A percentile compares a stretch with the other conserved stretches of the same genome.
Evolutionary conservation across 805 yeast genomes (phyloP).

Genomic region (Teunomyces gatunensis): DNA sequence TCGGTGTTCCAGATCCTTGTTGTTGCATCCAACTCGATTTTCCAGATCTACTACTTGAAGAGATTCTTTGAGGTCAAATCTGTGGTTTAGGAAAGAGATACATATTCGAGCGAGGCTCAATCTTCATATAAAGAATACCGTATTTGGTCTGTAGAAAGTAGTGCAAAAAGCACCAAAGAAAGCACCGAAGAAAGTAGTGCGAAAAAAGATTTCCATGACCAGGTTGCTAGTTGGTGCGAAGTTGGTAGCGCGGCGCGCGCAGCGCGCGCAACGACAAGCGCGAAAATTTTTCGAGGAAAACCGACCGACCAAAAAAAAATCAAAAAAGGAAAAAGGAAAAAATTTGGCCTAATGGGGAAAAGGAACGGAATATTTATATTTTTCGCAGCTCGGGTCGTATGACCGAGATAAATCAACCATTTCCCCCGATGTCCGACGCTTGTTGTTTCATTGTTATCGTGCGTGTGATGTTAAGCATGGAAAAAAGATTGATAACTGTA

Average conservation of each 20-base stretch:
- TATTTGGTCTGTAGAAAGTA: not conserved
- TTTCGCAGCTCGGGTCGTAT: not conserved
- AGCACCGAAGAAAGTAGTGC: too few species aligned
- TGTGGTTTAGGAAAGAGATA: conserved; percentile 53
- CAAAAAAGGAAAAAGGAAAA: too few species aligned
- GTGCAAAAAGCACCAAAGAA: too few species aligned
- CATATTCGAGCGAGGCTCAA: not conserved
- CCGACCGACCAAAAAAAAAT: not conserved
- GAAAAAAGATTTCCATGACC: too few species aligned
- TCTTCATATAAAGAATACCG: not conserved
- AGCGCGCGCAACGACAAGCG: too few species aligned
- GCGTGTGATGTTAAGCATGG: too few species aligned
- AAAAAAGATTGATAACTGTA: too few species aligned
- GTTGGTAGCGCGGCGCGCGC: too few species aligned
- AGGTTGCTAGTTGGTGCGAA: too few species aligned
- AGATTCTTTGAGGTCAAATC: conserved; percentile 95
- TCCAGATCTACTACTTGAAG: conserved; percentile 91
- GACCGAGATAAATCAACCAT: not conserved
- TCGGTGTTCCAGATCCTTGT: conserved; percentile 85
- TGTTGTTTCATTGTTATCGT: too few species aligned
- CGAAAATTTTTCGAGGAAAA: not conserved
- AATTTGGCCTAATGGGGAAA: conserved; percentile 1
- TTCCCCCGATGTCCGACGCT: too few species aligned
- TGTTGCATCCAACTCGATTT: conserved; percentile 80
- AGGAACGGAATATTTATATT: conserved; percentile 1